phyloP scores from a whole-genome alignment of 805 yeast genomes.

The fission yeast (Schizosaccharomyces pombe) region DNA sequence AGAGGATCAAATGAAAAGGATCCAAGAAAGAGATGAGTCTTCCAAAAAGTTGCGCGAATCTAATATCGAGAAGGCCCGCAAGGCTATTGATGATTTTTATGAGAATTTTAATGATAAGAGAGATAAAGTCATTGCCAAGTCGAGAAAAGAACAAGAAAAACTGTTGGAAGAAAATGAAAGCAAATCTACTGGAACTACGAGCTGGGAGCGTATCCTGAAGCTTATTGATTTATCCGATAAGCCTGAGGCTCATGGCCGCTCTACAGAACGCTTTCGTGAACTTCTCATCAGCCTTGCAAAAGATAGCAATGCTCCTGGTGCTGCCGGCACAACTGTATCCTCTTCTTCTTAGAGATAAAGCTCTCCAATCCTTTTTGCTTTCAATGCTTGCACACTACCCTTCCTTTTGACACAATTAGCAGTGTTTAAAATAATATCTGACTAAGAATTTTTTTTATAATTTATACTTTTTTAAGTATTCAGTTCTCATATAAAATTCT shows the following conservation, averaged over 20 bases:
- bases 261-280: constrained; percentile 47
- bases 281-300: constrained; percentile 42
- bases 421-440: no score
- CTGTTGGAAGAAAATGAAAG: constrained; percentile 55
- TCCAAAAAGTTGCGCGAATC: constrained; percentile 40
- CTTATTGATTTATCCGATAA: constrained; percentile 23
- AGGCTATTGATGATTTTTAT: constrained; percentile 74
- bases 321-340: constrained; percentile 17
- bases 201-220: constrained; percentile 39
- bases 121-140: constrained; percentile 40
- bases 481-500: no score
- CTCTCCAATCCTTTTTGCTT: no score
- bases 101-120: constrained; percentile 71
- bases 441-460: not conserved
- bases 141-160: constrained; percentile 41
- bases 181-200: constrained; percentile 20
- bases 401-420: no score
- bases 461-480: not conserved
- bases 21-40: constrained; percentile 53
- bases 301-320: constrained; percentile 53
- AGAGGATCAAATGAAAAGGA: constrained; percentile 54
- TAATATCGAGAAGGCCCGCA: constrained; percentile 51
- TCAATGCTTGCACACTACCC: no score
- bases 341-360: no score
- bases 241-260: constrained; percentile 28